Percentiles rank a stretch among this genome's conserved stretches.
Evolutionary conservation across 2,329 filamentous ascomycete species (phyloP).

Genomic region (Hymenoscyphus linearis): DNA sequence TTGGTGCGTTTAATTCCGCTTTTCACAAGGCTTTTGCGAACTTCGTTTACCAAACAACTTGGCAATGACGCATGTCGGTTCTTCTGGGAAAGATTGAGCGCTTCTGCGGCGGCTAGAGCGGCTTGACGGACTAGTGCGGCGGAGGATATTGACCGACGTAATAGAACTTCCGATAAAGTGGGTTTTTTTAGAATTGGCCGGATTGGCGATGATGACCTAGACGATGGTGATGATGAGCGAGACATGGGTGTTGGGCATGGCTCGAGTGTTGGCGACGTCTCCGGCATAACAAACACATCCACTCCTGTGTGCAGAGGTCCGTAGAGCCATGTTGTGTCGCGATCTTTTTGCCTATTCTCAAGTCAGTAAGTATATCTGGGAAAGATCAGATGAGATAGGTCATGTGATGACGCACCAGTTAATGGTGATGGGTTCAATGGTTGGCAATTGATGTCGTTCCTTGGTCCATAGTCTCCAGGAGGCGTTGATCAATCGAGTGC

Average conservation of each 20-base stretch:
- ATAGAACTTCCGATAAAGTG: conserved; percentile 2
- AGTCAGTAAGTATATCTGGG: background rate
- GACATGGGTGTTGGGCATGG: background rate
- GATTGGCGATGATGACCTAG: background rate
- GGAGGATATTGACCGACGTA: conserved; percentile 3
- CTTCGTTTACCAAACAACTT: background rate
- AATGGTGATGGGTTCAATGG: conserved; percentile 79
- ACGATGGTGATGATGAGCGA: background rate
- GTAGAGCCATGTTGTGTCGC: conserved; percentile 49
- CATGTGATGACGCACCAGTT: conserved; percentile 61
- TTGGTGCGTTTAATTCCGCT: background rate
- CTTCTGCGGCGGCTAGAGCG: background rate
- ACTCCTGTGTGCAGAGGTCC: conserved; percentile 55
- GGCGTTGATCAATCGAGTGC: conserved; percentile 81
- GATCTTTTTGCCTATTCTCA: conserved; percentile 7
- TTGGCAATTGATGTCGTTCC: conserved; percentile 76
- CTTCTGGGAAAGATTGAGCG: background rate
- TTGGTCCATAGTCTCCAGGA: conserved; percentile 97
- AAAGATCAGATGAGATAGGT: background rate
- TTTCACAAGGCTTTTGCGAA: background rate
- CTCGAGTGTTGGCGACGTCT: background rate
- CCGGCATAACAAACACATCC: background rate
- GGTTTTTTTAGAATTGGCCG: conserved; percentile 9
- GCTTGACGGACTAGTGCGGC: conserved; percentile 2
- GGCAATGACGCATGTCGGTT: background rate